Base-by-base conservation (phyloP, 2,329 filamentous ascomycete genomes). In the Westerdykella ornata region DNA sequence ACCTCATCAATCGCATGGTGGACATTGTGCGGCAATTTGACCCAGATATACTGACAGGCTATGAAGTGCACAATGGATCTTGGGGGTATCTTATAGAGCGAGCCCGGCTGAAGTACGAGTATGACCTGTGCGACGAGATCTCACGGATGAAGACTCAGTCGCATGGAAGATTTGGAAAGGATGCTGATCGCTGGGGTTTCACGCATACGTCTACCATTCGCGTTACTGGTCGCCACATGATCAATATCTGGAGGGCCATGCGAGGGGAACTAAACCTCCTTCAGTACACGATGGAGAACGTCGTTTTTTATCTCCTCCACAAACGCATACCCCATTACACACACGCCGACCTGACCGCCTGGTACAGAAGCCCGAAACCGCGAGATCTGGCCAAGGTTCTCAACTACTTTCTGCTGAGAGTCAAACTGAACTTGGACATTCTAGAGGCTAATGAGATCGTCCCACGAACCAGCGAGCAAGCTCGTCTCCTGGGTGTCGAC, bases 161-260 rank as follows among this genome's bases (percentile, higher is more conserved):
- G 0, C 82, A 89, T 60, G 86, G 88, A 2, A 79, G 84, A 41
- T 89, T 89, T 57, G 87, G 87, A 15, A 94, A 87, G 63, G 86
- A 94, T 17, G 81, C 80, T 37, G 89, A 96, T 62, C 77, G 80
- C 49, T 97, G 90, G 90, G 90, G 89, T 0, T 95, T 94, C 70
- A 92, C 88, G 48, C 88, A 89, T 40, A 94, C 89, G 0, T 95
- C 88, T 2, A 90, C 87, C 2, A 88, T 97, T 51, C 81, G 82
- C 42, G 79, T 98, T n/a, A 96, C 89, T 0, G 92, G 92, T 4
- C 78, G 92, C 46, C 90, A 97, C 60, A 88, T 94, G 75, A 89
- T 98, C 69, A 97, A 97, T 53, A 85, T 97, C 35, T 97, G 92
- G 88, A 79, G 90, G 54, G 88, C 89, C 0, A 96, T 98, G 89